Percentiles rank a stretch among this genome's conserved stretches.
Evolutionary conservation across 2,329 filamentous ascomycete genomes (phyloP).

Genomic region (Clonostachys rhizophaga): DNA sequence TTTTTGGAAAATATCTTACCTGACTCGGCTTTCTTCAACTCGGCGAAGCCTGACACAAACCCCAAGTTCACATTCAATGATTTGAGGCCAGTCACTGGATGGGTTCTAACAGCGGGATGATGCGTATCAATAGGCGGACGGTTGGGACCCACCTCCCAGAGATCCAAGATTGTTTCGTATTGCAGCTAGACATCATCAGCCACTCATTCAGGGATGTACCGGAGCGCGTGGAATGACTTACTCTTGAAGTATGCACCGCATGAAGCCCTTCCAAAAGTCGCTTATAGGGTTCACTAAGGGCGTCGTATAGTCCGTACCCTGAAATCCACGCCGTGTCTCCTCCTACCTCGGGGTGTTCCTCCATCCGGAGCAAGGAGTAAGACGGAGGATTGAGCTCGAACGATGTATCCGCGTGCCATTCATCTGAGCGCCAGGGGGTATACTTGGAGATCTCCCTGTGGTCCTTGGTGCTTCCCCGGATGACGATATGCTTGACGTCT

Average conservation of each 20-base stretch:
- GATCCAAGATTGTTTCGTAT: conserved; percentile 1
- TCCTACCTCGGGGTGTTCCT: conserved; percentile 25
- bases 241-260: conserved; percentile 37
- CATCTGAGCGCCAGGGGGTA: conserved; percentile 32
- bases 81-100: conserved; percentile 80
- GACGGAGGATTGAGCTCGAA: conserved; percentile 35
- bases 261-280: conserved; percentile 35
- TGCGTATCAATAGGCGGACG: conserved; percentile 67
- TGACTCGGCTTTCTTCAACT: conserved; percentile 81
- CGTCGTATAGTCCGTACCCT: conserved; percentile 37
- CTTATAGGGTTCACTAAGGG: conserved; percentile 34
- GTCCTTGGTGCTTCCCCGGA: conserved; percentile 38
- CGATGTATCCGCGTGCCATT: conserved; percentile 34
- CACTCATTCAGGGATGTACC: accelerated
- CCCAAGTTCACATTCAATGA: conserved; percentile 78
- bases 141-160: conserved; percentile 36
- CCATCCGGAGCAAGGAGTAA: conserved; percentile 30
- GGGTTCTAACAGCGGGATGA: conserved; percentile 79
- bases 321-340: conserved; percentile 44
- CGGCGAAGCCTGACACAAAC: conserved; percentile 77
- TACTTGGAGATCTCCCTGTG: conserved; percentile 27
- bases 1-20: conserved; percentile 70
- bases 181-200: no score
- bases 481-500: conserved; percentile 29
- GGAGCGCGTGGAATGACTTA: no score